Evolutionary conservation across 371 early-diverging fungal species (phyloP), one percentile per base, ranked within the genome.

Genomic region (Apophysomyces sp.): DNA sequence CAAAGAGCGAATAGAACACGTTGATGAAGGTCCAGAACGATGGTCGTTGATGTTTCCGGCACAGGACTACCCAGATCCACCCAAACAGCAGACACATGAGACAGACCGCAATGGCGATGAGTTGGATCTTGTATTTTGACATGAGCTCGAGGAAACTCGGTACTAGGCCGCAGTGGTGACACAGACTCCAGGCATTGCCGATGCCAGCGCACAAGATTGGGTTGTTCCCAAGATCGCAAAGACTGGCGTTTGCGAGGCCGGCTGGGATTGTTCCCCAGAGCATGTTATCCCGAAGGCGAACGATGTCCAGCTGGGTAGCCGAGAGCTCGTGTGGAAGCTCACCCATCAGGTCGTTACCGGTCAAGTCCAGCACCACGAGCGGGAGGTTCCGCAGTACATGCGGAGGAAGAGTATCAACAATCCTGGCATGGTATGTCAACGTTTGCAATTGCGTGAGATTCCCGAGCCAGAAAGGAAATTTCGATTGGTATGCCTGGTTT

Each of bases 51-150:
- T 61, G 55, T 8, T 32, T 54, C 30, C 31, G 29, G 7, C 54
- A 26, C 18, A 44, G 0, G 6, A 44, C 13, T 6, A 61, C 28
- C 18, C 30, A 61, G 15, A 55, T 37, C 55, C 55, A 61, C 1
- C 54, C 44, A 16, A 26, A 31, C 26, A 61, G 21, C 15, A 61
- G 34, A 12, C 40, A 4, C 6, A 32, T 11, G n/a, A 61, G 34
- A 34, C 62, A 61, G 4, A 21, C 41, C 15, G 30, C 54, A 7
- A 61, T 28, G 3, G 55, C 55, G 30, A 61, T 55, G 31, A 54
- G 53, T 40, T 61, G 55, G n/a, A 61, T 61, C 62, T 27, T 61
- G n/a, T 61, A 61, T n/a, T 44, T 54, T 9, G 26, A 27, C 62
- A 61, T 61, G 7, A 61, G 21, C 15, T 41, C 55, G 13, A 37